Evolutionary conservation across 73 alveolate species (phyloP), one percentile per base, ranked within the genome.

Genomic region (Uronychia binucleata): DNA sequence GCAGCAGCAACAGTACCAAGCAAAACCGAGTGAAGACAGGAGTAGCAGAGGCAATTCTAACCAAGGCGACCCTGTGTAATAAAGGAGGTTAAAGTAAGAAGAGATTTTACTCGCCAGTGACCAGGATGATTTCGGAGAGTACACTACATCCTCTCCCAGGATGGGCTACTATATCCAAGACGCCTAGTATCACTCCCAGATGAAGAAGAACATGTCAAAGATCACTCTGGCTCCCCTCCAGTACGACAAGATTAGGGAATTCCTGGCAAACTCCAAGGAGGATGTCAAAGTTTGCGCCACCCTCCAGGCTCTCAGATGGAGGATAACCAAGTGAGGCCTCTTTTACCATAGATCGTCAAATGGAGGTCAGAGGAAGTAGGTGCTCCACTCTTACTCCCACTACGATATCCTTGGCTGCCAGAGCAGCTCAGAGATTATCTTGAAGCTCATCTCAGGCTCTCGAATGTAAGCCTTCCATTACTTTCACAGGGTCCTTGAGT

Each of bases 291-390:
- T 86, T 27, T 93, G 97, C 78, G 87, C 97, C 0, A 80, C 94
- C 19, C 77, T 93, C 1, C 81, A 93, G 80, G 97, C 97, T 1
- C 75, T 93, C 26, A 90, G 97, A 86, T 93, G 97, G 95, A 91
- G 97, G 57, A 77, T 93, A 0, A 90, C 97, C 1, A 79, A 90
- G 57, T 86, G 86, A 25, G 27, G 88, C 28, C n/a, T 85, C 25
- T 26, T 11, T 34, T 74, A 30, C 19, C 78, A 60, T 26, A 60
- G 5, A 46, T 46, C 19, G 67, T 46, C 67, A 46, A 19, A 19
- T 5, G 19, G 5, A 11, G 28, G 58, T 58, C 84, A 31, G 26
- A 59, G 92, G 59, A 32, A 87, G 29, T 59, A 79, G 28, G 87
- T 82, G 11, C 79, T 90, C 19, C 94, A 86, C 35, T 46, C 92